Evolutionary conservation across 108 stramenopile species (phyloP).

Genomic region (Skeletonema menzelii): DNA sequence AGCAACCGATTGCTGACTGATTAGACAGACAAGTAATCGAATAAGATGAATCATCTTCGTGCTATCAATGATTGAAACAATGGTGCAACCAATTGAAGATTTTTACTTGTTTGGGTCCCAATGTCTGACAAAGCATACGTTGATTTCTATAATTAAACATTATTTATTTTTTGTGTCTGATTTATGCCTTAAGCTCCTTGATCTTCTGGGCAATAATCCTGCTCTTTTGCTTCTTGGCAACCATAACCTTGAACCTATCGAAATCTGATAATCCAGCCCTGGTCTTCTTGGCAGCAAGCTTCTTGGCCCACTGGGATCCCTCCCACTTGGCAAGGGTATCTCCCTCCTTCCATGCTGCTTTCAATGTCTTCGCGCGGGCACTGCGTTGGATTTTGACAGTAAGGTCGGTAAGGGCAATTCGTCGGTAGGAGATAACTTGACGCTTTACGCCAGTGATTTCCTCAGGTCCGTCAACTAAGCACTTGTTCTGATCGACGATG

Average conservation of each 20-base stretch:
- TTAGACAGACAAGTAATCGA: too few species aligned
- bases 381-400: conserved; percentile 90
- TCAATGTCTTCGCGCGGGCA: conserved; percentile 89
- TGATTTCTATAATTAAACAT: conserved; percentile 4
- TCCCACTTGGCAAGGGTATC: conserved; percentile 93
- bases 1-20: not conserved
- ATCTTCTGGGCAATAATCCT: conserved; percentile 90
- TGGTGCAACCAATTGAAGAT: too few species aligned
- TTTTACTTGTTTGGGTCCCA: too few species aligned
- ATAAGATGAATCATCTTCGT: too few species aligned
- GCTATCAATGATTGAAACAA: too few species aligned
- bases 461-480: conserved; percentile 93
- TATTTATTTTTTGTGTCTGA: conserved; percentile 7
- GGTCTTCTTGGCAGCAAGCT: conserved; percentile 86
- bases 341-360: conserved; percentile 85
- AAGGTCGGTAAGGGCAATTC: conserved; percentile 94
- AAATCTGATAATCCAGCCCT: conserved; percentile 90
- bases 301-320: conserved; percentile 92
- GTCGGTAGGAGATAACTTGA: conserved; percentile 94
- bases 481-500: conserved; percentile 98
- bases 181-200: conserved; percentile 77
- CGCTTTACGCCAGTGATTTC: conserved; percentile 90
- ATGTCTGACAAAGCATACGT: not conserved
- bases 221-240: conserved; percentile 93
- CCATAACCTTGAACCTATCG: conserved; percentile 98